A percentile compares a stretch with the other conserved stretches of the same genome.
Evolutionary conservation across 805 yeast genomes (phyloP).

Genomic region (Pichia insulana): DNA sequence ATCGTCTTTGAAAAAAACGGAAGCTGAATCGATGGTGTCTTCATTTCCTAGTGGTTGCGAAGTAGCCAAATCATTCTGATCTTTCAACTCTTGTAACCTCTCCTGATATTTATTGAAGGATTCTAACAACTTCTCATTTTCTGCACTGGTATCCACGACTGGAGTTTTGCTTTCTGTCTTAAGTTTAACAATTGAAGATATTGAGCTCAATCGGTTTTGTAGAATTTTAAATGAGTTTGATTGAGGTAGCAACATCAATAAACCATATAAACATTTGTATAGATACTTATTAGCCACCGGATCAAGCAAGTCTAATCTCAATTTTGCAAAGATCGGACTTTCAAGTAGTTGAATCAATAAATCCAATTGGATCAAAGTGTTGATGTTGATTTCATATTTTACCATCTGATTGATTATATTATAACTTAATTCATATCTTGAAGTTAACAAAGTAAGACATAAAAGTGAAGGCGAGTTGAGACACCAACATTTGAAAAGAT

Average conservation of each 20-base stretch:
- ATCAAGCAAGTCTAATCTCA: constrained; percentile 80
- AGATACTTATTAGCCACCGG: constrained; percentile 75
- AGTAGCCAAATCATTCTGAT: background rate
- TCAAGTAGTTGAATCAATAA: constrained; percentile 83
- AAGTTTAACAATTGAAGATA: constrained; percentile 31
- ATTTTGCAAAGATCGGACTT: constrained; percentile 82
- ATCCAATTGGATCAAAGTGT: constrained; percentile 78
- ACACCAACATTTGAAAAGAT: constrained; percentile 85
- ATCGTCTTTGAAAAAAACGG: constrained; percentile 10
- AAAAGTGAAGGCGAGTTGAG: constrained; percentile 83
- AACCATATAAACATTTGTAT: constrained; percentile 83
- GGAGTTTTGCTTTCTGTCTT: constrained; percentile 12
- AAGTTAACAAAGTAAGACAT: constrained; percentile 76
- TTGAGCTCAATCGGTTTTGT: constrained; percentile 62
- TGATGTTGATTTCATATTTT: constrained; percentile 72
- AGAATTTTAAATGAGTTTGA: constrained; percentile 81
- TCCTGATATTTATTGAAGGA: constrained; percentile 42
- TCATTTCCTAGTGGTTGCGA: no score
- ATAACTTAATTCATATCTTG: constrained; percentile 81
- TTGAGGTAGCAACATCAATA: constrained; percentile 90
- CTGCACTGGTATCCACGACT: constrained; percentile 14
- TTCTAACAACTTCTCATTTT: constrained; percentile 27
- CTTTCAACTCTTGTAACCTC: constrained; percentile 20
- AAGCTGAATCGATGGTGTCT: constrained; percentile 2
- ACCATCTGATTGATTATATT: constrained; percentile 74